These are phyloP conservation scores for Neofusicoccum sp. DNA, from an alignment of 2,329 filamentous ascomycete species.

Conservation along the genomic window DNA sequence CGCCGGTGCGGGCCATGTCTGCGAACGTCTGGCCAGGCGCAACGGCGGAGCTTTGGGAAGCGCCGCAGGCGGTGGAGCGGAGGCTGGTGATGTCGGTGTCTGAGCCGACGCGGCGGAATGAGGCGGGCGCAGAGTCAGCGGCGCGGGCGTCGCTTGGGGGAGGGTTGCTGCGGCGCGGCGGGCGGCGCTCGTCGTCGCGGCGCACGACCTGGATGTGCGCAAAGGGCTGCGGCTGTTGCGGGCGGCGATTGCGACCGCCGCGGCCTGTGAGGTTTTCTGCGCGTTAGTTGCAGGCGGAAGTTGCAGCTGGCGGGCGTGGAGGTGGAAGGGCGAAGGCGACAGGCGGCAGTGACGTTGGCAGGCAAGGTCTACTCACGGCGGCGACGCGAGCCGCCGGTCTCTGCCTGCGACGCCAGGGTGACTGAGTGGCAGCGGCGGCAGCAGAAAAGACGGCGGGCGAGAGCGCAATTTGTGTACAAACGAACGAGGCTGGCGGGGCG, in stretches of 20 bases:
- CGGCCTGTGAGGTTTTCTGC: neutral
- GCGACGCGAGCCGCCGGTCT: conserved; percentile 7
- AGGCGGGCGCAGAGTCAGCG: neutral
- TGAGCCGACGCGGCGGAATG: conserved; percentile 4
- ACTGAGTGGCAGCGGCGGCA: neutral
- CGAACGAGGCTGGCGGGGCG: neutral
- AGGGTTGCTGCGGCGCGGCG: neutral
- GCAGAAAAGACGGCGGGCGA: neutral
- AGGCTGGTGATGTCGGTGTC: conserved; percentile 8
- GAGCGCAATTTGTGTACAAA: neutral
- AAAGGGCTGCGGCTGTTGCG: conserved; percentile 20
- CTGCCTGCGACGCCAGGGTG: conserved; percentile 12
- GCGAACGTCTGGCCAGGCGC: conserved; percentile 26
- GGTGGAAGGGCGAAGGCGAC: neutral
- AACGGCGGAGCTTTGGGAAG: conserved; percentile 7
- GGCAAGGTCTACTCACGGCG: conserved; percentile 15
- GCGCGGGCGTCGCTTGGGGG: neutral
- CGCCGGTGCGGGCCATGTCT: conserved; percentile 30
- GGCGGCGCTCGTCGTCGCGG: conserved; percentile 14
- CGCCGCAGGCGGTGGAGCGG: conserved; percentile 1
- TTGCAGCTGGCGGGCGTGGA: too few relatives aligned
- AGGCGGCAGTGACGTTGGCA: neutral
- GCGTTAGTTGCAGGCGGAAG: neutral
- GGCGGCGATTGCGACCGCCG: conserved; percentile 12
- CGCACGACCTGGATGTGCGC: conserved; percentile 29